Evolutionary conservation across 306 rosid species (phyloP).

Genomic region (Mimosa pudica): DNA sequence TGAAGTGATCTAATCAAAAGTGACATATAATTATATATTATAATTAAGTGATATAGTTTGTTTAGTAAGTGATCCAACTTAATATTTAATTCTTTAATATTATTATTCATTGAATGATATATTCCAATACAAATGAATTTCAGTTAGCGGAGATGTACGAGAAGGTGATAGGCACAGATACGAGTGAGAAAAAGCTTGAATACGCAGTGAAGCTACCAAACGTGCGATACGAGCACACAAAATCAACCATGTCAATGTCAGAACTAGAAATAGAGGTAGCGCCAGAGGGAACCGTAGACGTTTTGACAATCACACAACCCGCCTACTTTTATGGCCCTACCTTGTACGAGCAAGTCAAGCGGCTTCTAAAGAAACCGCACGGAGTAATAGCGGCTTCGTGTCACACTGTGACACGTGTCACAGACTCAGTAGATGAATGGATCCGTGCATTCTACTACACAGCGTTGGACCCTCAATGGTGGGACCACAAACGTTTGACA

Average conservation of each 20-base stretch:
- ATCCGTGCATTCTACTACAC: conserved; percentile 33
- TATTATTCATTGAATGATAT: too few species aligned
- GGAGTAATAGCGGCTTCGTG: conserved; percentile 83
- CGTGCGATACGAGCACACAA: conserved; percentile 56
- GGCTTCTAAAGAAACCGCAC: conserved; percentile 67
- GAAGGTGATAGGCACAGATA: conserved; percentile 72
- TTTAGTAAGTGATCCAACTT: too few species aligned
- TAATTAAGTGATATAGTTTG: too few species aligned
- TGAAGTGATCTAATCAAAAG: too few species aligned
- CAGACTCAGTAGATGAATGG: conserved; percentile 39
- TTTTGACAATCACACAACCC: conserved; percentile 73
- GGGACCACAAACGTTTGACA: conserved; percentile 44
- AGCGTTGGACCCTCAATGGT: conserved; percentile 47
- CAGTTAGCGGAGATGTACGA: conserved; percentile 63
- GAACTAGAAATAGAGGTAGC: conserved; percentile 58
- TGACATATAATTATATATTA: too few species aligned
- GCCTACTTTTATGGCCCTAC: conserved; percentile 73
- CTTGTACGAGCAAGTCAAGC: conserved; percentile 61
- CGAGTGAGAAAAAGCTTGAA: conserved; percentile 58
- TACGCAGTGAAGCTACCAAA: conserved; percentile 60
- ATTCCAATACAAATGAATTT: conserved; percentile 11
- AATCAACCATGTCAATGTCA: conserved; percentile 48
- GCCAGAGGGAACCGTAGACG: conserved; percentile 53
- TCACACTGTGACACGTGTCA: conserved; percentile 58
- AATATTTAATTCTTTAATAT: too few species aligned